These are phyloP conservation scores for Arctium minus DNA, from an alignment of 129 eudicot species.

Conservation along the genomic window DNA sequence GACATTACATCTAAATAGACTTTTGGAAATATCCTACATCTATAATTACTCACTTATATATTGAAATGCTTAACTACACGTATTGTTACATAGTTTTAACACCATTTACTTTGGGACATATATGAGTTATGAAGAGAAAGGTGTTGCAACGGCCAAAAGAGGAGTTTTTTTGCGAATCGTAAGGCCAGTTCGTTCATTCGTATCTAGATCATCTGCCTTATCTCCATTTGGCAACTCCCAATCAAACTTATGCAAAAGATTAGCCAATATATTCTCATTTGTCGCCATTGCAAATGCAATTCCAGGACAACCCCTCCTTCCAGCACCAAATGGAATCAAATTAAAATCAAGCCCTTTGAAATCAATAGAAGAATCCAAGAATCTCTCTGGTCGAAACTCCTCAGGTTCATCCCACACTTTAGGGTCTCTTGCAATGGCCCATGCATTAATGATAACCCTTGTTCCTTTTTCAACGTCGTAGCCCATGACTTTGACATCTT, in stretches of 20 bases:
- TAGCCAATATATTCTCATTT: slow-evolving; percentile 37
- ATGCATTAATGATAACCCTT: slow-evolving; percentile 31
- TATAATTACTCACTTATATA: not conserved
- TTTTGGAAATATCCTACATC: not conserved
- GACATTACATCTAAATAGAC: not conserved
- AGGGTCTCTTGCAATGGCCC: slow-evolving; percentile 54
- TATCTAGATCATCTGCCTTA: slow-evolving; percentile 31
- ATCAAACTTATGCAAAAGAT: slow-evolving; percentile 34
- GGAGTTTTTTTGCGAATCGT: slow-evolving; percentile 28
- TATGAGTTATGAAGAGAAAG: slow-evolving; percentile 9
- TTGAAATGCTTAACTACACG: not conserved
- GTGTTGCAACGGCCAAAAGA: slow-evolving; percentile 31
- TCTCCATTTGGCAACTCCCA: slow-evolving; percentile 39
- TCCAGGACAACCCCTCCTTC: slow-evolving; percentile 53
- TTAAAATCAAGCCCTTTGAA: slow-evolving; percentile 36
- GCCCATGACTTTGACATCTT: slow-evolving; percentile 38
- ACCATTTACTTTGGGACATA: not conserved
- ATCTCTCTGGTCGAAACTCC: slow-evolving; percentile 49
- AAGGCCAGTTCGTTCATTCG: slow-evolving; percentile 31
- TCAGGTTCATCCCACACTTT: slow-evolving; percentile 35
- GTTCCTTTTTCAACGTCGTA: slow-evolving; percentile 45
- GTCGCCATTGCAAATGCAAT: slow-evolving; percentile 33
- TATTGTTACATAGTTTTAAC: not conserved
- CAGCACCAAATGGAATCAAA: slow-evolving; percentile 50
- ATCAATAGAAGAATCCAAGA: slow-evolving; percentile 28